Conservation (phyloP, 306 rosid genomes). For the Urtica urens region DNA sequence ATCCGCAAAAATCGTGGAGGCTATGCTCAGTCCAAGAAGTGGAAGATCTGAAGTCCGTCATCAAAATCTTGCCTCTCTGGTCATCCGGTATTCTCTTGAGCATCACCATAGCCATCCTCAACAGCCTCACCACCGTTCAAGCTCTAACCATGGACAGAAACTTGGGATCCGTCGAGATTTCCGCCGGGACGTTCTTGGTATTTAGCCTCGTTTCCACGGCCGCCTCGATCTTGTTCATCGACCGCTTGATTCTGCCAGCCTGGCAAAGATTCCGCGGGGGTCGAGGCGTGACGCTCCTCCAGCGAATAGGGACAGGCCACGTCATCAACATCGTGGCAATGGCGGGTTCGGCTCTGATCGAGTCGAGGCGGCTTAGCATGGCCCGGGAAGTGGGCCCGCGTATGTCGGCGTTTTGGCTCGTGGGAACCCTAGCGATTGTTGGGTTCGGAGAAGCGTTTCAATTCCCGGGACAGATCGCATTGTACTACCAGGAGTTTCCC, state of each 20-base stretch:
- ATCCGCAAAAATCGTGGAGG: slow-evolving; percentile 19
- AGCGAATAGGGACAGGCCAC: slow-evolving; percentile 18
- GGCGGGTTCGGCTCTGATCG: slow-evolving; percentile 17
- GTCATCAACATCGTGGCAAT: slow-evolving; percentile 3
- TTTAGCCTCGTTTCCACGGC: slow-evolving; percentile 21
- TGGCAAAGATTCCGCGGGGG: slow-evolving; percentile 2
- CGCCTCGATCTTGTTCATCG: slow-evolving; percentile 16
- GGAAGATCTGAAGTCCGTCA: slow-evolving; percentile 22
- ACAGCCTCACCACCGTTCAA: slow-evolving; percentile 14
- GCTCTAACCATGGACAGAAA: slow-evolving; percentile 24
- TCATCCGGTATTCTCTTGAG: slow-evolving; percentile 17
- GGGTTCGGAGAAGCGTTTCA: slow-evolving; percentile 22
- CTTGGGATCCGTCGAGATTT: slow-evolving; percentile 19
- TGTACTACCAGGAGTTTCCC: slow-evolving; percentile 20
- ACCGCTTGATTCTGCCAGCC: slow-evolving; percentile 1
- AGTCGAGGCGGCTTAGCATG: slow-evolving; percentile 10
- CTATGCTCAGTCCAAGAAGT: slow-evolving; percentile 24
- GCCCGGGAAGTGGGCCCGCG: slow-evolving; percentile 1
- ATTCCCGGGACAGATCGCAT: slow-evolving; percentile 12
- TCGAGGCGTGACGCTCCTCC: slow-evolving; percentile 12
- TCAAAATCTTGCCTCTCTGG: slow-evolving; percentile 24
- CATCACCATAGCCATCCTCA: slow-evolving; percentile 5
- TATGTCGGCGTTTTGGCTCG: slow-evolving; percentile 23
- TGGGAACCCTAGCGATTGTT: slow-evolving; percentile 3
- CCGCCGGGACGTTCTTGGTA: slow-evolving; percentile 13